Percentiles rank a stretch among this genome's conserved stretches.
Conservation (phyloP, 805 yeast species). For the Yamadazyma paraphyllophila region DNA sequence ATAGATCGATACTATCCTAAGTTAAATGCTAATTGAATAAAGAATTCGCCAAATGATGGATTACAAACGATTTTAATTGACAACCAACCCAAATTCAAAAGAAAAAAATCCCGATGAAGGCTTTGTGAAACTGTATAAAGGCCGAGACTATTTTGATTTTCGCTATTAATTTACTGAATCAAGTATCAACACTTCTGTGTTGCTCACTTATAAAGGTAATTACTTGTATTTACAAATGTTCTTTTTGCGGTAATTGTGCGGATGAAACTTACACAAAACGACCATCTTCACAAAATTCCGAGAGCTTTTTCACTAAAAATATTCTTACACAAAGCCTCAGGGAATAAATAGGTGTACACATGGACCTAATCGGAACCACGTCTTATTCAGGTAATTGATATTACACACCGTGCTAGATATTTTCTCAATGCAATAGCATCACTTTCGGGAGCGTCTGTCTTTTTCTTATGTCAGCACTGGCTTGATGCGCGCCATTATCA, state of each 20-base stretch:
- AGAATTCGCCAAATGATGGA: background rate
- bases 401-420: too few relatives aligned
- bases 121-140: slow-evolving; percentile 4
- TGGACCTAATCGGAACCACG: too few relatives aligned
- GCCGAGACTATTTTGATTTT: slow-evolving; percentile 3
- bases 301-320: too few relatives aligned
- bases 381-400: too few relatives aligned
- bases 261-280: background rate
- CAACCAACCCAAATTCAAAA: slow-evolving; percentile 2
- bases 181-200: background rate
- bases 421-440: too few relatives aligned
- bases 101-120: slow-evolving; percentile 3
- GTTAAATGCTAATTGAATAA: background rate
- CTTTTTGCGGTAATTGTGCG: slow-evolving; percentile 1
- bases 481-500: background rate
- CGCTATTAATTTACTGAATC: slow-evolving; percentile 8
- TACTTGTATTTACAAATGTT: slow-evolving; percentile 4
- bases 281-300: background rate
- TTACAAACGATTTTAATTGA: background rate
- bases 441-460: background rate
- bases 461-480: background rate
- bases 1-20: too few relatives aligned
- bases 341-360: too few relatives aligned
- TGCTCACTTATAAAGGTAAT: background rate
- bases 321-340: too few relatives aligned